These are phyloP conservation scores for Beta corolliflora DNA, from an alignment of 179 eudicot species.

Conservation along the genomic window DNA sequence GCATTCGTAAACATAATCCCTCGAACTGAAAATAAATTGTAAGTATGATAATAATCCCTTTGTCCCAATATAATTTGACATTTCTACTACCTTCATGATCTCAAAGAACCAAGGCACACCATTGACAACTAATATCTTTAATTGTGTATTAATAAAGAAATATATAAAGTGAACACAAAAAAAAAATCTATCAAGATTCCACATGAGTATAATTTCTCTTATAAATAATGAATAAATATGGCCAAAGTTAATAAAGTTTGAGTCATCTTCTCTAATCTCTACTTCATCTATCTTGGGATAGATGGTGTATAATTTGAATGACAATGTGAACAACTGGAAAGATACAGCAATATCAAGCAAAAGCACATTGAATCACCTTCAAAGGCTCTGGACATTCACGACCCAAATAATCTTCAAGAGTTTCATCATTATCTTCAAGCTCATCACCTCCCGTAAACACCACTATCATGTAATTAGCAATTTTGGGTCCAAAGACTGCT, in stretches of 20 bases:
- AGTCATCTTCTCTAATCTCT: no score
- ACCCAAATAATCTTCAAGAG: slow-evolving; percentile 71
- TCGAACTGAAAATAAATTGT: not conserved
- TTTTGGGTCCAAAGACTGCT: slow-evolving; percentile 68
- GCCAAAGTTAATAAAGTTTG: no score
- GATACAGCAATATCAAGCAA: not conserved
- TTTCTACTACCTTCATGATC: no score
- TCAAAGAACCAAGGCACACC: no score
- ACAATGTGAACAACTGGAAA: not conserved
- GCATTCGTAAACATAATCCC: not conserved
- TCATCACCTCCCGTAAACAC: slow-evolving; percentile 94
- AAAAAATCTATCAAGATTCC: no score
- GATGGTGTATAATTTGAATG: not conserved
- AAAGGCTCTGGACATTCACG: slow-evolving; percentile 61
- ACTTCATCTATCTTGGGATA: no score
- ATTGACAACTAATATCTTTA: no score
- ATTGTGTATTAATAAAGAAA: no score
- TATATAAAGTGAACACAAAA: no score
- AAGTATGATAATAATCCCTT: not conserved
- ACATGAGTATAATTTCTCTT: no score
- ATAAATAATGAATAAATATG: no score
- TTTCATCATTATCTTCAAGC: slow-evolving; percentile 68
- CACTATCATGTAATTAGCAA: slow-evolving; percentile 74
- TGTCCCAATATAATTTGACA: no score
- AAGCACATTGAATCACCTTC: slow-evolving; percentile 43